A percentile compares a stretch with the other conserved stretches of the same genome.
Conservation (phyloP, 2,329 filamentous ascomycete species). For the Botryotinia calthae region DNA sequence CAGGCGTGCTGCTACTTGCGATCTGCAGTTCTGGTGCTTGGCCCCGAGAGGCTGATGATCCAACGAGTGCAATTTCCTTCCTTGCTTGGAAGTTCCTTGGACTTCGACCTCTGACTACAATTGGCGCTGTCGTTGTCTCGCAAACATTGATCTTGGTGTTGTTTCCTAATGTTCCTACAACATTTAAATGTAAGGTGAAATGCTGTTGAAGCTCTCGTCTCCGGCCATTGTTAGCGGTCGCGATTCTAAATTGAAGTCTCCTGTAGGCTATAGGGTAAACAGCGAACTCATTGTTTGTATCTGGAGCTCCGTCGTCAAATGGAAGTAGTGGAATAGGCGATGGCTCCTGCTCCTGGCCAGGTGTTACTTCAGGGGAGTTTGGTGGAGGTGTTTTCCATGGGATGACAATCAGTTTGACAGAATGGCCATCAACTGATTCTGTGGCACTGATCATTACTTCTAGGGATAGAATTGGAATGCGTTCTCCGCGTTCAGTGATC, state of each 20-base stretch:
- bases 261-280: conserved; percentile 95
- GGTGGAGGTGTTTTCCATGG: conserved; percentile 95
- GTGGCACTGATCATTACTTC: conserved; percentile 89
- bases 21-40: conserved; percentile 37
- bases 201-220: conserved; percentile 95
- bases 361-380: conserved; percentile 64
- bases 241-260: conserved; percentile 86
- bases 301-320: conserved; percentile 50
- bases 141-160: conserved; percentile 79
- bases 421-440: conserved; percentile 89
- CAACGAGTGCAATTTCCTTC: conserved; percentile 78
- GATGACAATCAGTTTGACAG: conserved; percentile 91
- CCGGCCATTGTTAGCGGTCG: conserved; percentile 92
- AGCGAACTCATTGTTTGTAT: conserved; percentile 63
- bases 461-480: conserved; percentile 75
- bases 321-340: conserved; percentile 73
- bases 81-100: conserved; percentile 92
- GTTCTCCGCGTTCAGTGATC: conserved; percentile 79
- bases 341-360: conserved; percentile 77
- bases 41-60: conserved; percentile 38
- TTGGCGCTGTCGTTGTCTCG: conserved; percentile 82
- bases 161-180: conserved; percentile 78
- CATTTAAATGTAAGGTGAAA: conserved; percentile 85
- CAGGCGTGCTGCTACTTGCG: conserved; percentile 30
- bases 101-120: conserved; percentile 90